Evolutionary conservation across 352 stramenopile genomes (phyloP), one percentile per base, ranked within the genome.

Genomic region (Blastocystis sp.): DNA sequence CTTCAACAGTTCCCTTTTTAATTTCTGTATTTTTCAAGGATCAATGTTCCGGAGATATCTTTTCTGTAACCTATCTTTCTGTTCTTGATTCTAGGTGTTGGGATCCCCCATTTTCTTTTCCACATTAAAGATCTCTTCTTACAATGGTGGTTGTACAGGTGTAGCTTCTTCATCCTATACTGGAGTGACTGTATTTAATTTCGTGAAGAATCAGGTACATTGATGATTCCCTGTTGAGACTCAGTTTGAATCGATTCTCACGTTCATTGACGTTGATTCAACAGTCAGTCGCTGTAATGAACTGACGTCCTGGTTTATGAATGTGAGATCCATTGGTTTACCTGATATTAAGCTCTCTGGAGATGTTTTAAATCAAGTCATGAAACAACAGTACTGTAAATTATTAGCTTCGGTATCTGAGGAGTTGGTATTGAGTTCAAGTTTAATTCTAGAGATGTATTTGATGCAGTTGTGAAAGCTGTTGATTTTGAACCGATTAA

Each of bases 61-160:
- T 84, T 44, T 53, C 73, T 24, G 56, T 64, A 27, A 11, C 17
- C 15, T 22, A 15, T 60, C 15, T 13, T 17, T 9, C 27, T 42
- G 22, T 15, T 17, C 51, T 66, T 17, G 64, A 37, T 48, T 5
- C 19, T 66, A 84, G 73, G 30, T 53, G 2, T 48, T 84, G 44
- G 73, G 73, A 27, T 84, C 73, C n/a, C 73, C 73, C 9, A 51
- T 84, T 84, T 84, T 84, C 53, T 24, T 84, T 0, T 84, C 73
- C 13, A 53, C 51, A 17, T 19, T 84, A 22, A 54, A 30, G 15
- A 33, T 68, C 17, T 69, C 73, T 30, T 30, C 37, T 22, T 68
- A 84, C 48, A 27, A 66, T 6, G 54, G 68, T 37, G 53, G n/a
- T 27, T n/a, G 48, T n/a, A 66, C 27, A 19, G 73, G 51, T 3